Evolutionary conservation across 768 basidiomycete genomes (phyloP).

Genomic region (Auriculariales sp.): DNA sequence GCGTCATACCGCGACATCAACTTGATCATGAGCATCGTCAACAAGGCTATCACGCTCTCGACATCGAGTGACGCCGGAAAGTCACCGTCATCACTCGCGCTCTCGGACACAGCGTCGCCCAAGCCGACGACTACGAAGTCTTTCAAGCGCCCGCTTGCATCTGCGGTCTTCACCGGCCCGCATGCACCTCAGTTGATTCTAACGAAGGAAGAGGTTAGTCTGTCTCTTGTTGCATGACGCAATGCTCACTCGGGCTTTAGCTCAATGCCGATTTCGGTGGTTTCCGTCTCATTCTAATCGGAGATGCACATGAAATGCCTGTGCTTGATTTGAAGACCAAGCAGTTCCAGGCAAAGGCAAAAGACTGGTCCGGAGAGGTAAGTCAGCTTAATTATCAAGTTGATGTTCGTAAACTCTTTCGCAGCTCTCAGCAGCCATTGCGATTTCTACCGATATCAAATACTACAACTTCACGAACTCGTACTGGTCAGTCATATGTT

Average conservation of each 20-base stretch:
- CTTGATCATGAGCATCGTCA: constrained; percentile 73
- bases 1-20: constrained; percentile 93
- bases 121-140: constrained; percentile 6
- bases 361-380: constrained; percentile 92
- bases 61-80: not conserved
- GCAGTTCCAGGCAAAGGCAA: constrained; percentile 66
- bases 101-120: not conserved
- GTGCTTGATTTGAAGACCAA: constrained; percentile 80
- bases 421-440: constrained; percentile 73
- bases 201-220: constrained; percentile 67
- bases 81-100: not conserved
- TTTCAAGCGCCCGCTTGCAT: constrained; percentile 10
- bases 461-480: constrained; percentile 98
- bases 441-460: constrained; percentile 68
- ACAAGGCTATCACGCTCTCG: constrained; percentile 76
- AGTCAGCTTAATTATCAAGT: constrained; percentile 8
- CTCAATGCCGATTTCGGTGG: constrained; percentile 79
- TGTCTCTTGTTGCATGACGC: not conserved
- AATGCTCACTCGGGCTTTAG: constrained; percentile 22
- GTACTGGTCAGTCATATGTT: constrained; percentile 83
- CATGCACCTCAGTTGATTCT: constrained; percentile 33
- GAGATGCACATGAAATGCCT: constrained; percentile 89
- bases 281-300: constrained; percentile 84
- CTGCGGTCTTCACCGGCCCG: not conserved
- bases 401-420: not conserved